Conservation (phyloP, 2,329 filamentous ascomycete genomes). For the Bipolaris sorokiniana region DNA sequence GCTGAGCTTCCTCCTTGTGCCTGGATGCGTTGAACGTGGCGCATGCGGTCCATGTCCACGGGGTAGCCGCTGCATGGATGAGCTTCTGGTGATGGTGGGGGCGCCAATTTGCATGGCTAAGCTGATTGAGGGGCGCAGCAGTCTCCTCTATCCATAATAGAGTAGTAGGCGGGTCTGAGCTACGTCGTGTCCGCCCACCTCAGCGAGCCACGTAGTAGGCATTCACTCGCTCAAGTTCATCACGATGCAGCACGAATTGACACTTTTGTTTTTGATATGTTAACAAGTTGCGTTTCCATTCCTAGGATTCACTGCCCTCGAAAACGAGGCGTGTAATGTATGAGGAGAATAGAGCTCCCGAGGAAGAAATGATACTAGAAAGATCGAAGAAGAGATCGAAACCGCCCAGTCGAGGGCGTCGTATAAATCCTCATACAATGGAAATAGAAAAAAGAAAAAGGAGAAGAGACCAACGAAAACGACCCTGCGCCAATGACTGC, state of each 20-base stretch:
- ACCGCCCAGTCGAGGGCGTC: conserved; percentile 25
- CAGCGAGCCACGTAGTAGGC: not conserved
- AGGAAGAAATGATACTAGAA: conserved; percentile 32
- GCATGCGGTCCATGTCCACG: conserved; percentile 3
- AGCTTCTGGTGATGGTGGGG: not conserved
- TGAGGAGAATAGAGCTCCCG: conserved; percentile 33
- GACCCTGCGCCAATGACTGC: conserved; percentile 40
- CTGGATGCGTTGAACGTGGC: not conserved
- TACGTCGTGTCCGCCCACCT: not conserved
- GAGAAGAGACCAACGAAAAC: conserved; percentile 22
- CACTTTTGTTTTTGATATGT: not conserved
- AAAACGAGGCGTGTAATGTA: conserved; percentile 43
- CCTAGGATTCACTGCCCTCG: conserved; percentile 46
- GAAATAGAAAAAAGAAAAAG: conserved; percentile 26
- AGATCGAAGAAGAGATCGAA: conserved; percentile 43
- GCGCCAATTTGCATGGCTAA: not conserved
- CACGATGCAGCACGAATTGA: not conserved
- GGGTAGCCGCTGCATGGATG: conserved; percentile 1
- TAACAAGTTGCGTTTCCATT: conserved; percentile 44
- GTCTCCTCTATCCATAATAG: not conserved
- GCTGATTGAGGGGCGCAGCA: not conserved
- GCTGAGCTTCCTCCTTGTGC: conserved; percentile 9
- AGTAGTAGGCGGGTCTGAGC: not conserved
- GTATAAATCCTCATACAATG: conserved; percentile 45
- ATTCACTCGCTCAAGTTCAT: not conserved